Evolutionary conservation across 768 basidiomycete genomes (phyloP).

Genomic region (Trametes cinnabarina): DNA sequence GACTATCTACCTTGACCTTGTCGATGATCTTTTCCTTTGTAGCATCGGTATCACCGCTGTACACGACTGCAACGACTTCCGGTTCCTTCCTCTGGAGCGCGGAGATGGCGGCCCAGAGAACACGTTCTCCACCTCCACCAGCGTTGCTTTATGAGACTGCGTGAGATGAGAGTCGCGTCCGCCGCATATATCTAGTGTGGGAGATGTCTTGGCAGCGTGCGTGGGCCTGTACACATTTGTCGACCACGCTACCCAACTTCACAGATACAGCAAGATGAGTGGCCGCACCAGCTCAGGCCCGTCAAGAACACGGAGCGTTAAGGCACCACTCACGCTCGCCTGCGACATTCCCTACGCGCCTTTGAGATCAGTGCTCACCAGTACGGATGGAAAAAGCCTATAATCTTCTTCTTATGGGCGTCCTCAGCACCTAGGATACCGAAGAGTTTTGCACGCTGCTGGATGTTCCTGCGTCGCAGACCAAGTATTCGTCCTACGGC

Average conservation of each 20-base stretch:
- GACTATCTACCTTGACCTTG: conserved; percentile 81
- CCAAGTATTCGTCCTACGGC: conserved; percentile 4
- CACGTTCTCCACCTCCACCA: conserved; percentile 94
- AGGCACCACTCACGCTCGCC: too few relatives aligned
- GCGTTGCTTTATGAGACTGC: conserved; percentile 65
- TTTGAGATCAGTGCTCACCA: conserved; percentile 54
- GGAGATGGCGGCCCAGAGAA: conserved; percentile 88
- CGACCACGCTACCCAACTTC: too few relatives aligned
- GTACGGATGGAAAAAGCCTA: conserved; percentile 95
- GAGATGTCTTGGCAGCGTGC: too few relatives aligned
- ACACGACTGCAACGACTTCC: conserved; percentile 72
- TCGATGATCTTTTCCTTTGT: conserved; percentile 76
- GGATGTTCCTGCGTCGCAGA: conserved; percentile 6
- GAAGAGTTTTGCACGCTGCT: conserved; percentile 1
- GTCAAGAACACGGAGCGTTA: too few relatives aligned
- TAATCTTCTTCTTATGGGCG: conserved; percentile 36
- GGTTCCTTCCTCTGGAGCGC: conserved; percentile 67
- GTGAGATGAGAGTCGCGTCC: conserved; percentile 25
- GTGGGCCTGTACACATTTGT: too few relatives aligned
- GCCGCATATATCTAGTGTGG: too few relatives aligned
- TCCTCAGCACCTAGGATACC: background rate
- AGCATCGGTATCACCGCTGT: conserved; percentile 83
- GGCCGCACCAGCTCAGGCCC: too few relatives aligned
- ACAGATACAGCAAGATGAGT: too few relatives aligned
- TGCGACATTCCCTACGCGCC: background rate